A percentile compares a stretch with the other conserved stretches of the same genome.
phyloP scores from a whole-genome alignment of 176 grass and related monocot species.

The Neostapfia colusana region DNA sequence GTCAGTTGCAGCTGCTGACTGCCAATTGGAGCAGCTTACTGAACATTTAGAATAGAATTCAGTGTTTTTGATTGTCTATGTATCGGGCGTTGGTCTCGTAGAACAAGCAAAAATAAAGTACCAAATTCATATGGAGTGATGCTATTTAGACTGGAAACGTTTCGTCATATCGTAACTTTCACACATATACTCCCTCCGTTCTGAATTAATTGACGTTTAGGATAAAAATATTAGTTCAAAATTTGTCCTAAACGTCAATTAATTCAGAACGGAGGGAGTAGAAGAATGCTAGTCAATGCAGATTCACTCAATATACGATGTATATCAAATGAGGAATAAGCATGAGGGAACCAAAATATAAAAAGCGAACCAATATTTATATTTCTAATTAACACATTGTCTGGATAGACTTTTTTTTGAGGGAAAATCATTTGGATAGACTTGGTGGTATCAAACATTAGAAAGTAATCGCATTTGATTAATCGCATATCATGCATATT shows the following conservation, averaged over 20 bases:
- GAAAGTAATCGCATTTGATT: neutral
- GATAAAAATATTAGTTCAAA: no score
- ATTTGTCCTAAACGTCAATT: no score
- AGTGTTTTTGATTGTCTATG: neutral
- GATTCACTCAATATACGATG: neutral
- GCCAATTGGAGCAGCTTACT: neutral
- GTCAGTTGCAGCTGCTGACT: neutral
- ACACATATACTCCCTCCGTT: no score
- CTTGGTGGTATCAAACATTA: neutral
- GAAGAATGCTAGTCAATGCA: neutral
- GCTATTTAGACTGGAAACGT: neutral
- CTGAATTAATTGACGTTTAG: no score
- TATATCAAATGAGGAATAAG: neutral
- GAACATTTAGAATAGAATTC: neutral
- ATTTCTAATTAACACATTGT: no score
- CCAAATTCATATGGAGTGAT: neutral
- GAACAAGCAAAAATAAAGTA: neutral
- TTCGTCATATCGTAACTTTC: neutral
- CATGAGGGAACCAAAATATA: no score
- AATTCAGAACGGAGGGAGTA: no score
- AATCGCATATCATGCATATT: neutral
- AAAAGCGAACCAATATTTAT: no score
- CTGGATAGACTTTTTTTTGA: no score
- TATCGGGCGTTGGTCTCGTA: neutral
- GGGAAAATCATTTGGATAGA: neutral